Evolutionary conservation across 2,329 filamentous ascomycete genomes (phyloP).

Genomic region (Stagonosporopsis tanaceti): DNA sequence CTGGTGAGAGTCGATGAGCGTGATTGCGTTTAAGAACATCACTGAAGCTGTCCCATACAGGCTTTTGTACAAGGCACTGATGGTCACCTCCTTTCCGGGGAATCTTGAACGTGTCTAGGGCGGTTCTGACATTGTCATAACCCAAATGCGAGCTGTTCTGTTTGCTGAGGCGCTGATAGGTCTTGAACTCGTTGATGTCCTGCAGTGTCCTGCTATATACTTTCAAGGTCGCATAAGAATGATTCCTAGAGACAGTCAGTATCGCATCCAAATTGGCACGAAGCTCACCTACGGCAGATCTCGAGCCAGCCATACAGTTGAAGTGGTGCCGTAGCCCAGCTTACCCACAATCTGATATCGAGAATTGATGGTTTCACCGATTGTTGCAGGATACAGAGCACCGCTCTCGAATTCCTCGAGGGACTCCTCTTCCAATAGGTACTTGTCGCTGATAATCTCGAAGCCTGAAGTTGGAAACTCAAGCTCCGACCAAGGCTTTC

Average conservation of each 20-base stretch:
- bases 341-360: constrained; percentile 29
- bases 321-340: constrained; percentile 22
- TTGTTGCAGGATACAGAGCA: constrained; percentile 23
- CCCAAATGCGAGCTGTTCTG: constrained; percentile 38
- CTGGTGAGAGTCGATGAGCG: constrained; percentile 47
- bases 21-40: constrained; percentile 52
- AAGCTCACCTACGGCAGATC: constrained; percentile 20
- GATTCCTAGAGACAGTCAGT: constrained; percentile 8
- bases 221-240: constrained; percentile 22
- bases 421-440: constrained; percentile 20
- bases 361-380: constrained; percentile 22
- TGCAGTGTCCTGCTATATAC: constrained; percentile 6
- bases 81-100: constrained; percentile 40
- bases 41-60: constrained; percentile 53
- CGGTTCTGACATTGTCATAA: constrained; percentile 38
- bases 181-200: constrained; percentile 14
- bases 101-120: constrained; percentile 46
- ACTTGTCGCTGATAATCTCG: constrained; percentile 21
- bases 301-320: constrained; percentile 26
- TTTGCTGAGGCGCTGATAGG: constrained; percentile 21
- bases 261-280: not conserved
- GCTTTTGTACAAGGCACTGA: constrained; percentile 48
- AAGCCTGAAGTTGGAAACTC: constrained; percentile 23
- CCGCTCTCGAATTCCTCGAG: constrained; percentile 8
- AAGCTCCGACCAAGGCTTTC: constrained; percentile 22